These are phyloP conservation scores for Pouteria glomerata DNA, from an alignment of 148 eudicot genomes.

Conservation along the genomic window DNA sequence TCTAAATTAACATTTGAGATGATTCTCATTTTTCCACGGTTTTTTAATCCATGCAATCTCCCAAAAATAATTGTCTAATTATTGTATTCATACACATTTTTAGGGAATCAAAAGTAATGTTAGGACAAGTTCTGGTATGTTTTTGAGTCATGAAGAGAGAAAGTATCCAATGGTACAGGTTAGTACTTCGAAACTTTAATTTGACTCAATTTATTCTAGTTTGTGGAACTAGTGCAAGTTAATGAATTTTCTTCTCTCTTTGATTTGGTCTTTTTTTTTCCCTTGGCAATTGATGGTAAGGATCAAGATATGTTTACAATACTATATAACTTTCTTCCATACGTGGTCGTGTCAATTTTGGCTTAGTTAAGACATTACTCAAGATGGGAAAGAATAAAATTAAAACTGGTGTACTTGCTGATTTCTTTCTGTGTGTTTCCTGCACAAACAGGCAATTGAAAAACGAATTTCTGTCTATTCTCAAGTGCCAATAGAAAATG, in stretches of 20 bases:
- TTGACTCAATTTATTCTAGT: neutral
- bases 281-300: neutral
- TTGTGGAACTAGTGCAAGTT: neutral
- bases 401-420: neutral
- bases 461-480: constrained; percentile 88
- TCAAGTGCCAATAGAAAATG: constrained; percentile 87
- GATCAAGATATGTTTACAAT: neutral
- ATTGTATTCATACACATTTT: constrained; percentile 4
- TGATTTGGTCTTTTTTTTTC: neutral
- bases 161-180: constrained; percentile 85
- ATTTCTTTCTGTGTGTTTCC: constrained; percentile 5
- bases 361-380: neutral
- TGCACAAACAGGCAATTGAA: constrained; percentile 69
- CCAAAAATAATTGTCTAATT: neutral
- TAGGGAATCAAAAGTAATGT: constrained; percentile 86
- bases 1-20: neutral
- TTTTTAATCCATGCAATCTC: neutral
- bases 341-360: neutral
- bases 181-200: neutral
- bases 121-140: constrained; percentile 98
- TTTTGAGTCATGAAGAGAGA: constrained; percentile 58
- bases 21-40: neutral
- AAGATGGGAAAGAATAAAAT: neutral
- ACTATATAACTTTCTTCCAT: neutral
- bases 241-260: neutral